Conservation (phyloP, 495 filamentous ascomycete genomes). For the Penicillium pulvis region DNA sequence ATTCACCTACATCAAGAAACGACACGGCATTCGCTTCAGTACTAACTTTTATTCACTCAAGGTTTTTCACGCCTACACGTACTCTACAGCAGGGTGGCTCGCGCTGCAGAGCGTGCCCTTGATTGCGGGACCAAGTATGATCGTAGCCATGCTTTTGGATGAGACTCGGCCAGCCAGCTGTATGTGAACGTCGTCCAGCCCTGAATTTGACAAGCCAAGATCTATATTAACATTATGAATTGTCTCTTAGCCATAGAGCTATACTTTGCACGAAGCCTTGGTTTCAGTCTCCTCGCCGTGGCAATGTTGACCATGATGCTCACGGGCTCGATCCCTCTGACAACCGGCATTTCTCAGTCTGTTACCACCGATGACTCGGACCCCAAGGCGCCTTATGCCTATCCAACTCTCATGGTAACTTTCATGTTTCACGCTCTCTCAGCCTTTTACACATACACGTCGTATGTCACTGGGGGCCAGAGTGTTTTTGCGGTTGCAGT, state of each 20-base stretch:
- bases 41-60: conserved; percentile 24
- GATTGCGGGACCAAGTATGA: conserved; percentile 64
- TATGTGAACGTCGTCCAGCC: conserved; percentile 29
- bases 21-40: background rate
- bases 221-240: background rate
- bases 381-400: conserved; percentile 67
- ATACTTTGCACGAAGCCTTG: conserved; percentile 73
- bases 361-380: conserved; percentile 48
- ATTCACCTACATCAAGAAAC: background rate
- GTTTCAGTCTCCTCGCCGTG: conserved; percentile 66
- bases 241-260: conserved; percentile 59
- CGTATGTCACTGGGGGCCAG: conserved; percentile 56
- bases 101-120: conserved; percentile 66
- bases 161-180: conserved; percentile 57
- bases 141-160: conserved; percentile 61
- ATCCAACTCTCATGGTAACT: conserved; percentile 67
- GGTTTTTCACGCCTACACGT: conserved; percentile 68
- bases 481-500: conserved; percentile 57
- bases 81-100: conserved; percentile 68
- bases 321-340: conserved; percentile 75
- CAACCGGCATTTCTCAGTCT: conserved; percentile 45
- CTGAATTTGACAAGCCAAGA: background rate
- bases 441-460: conserved; percentile 70
- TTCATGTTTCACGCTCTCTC: conserved; percentile 61
- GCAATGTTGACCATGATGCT: conserved; percentile 66